A percentile compares a stretch with the other conserved stretches of the same genome.
phyloP scores from a whole-genome alignment of 1,284 basidiomycete species.

The Paramarasmius palmivorus region DNA sequence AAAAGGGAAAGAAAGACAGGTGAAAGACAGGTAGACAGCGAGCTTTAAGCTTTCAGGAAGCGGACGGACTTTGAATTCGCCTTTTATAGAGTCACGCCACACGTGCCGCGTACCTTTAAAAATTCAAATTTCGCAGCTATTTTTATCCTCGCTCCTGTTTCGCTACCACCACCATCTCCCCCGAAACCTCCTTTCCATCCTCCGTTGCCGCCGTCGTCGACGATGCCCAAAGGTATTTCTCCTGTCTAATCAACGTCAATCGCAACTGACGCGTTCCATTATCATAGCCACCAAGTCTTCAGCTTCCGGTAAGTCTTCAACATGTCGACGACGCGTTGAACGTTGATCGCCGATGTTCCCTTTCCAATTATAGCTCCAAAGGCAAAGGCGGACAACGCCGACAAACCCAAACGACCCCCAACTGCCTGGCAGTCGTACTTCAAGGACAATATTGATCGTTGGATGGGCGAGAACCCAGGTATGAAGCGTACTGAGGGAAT shows the following conservation, averaged over 20 bases:
- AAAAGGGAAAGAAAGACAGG: not conserved
- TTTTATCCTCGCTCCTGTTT: not conserved
- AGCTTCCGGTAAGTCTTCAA: not conserved
- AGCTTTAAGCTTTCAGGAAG: not conserved
- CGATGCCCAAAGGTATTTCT: constrained; percentile 1
- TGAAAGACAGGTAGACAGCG: not conserved
- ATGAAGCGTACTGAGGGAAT: not conserved
- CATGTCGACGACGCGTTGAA: not conserved
- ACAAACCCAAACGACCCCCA: not conserved
- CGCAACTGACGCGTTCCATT: not conserved
- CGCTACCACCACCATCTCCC: not conserved
- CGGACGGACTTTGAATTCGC: not conserved
- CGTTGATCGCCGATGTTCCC: too few relatives aligned
- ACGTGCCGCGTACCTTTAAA: not conserved
- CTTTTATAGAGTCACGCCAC: not conserved
- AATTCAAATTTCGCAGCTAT: not conserved
- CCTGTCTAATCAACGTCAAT: not conserved
- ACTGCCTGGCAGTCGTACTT: not conserved
- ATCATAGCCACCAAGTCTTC: not conserved
- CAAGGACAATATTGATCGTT: not conserved
- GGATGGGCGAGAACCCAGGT: not conserved
- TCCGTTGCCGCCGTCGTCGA: not conserved
- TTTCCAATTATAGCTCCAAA: not conserved
- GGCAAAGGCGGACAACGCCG: not conserved
- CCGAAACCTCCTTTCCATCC: not conserved